Percentiles rank a stretch among this genome's conserved stretches.
Evolutionary conservation across 352 stramenopile genomes (phyloP).

Genomic region (Phytophthora citricola): DNA sequence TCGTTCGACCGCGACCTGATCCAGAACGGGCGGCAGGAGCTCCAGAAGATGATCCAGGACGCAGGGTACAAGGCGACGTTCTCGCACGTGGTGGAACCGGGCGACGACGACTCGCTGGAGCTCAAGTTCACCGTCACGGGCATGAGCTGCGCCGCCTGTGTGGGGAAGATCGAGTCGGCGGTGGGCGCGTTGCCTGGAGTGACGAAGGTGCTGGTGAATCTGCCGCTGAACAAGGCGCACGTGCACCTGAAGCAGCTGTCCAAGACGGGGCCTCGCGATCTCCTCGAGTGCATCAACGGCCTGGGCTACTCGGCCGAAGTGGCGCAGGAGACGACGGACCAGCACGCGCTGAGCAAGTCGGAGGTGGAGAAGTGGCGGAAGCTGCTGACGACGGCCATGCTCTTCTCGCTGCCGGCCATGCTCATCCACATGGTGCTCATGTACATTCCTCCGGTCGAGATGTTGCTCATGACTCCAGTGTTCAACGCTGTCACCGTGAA

Average conservation of each 20-base stretch:
- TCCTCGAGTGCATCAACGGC: constrained; percentile 73
- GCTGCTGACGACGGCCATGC: constrained; percentile 72
- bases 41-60: constrained; percentile 72
- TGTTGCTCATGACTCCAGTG: constrained; percentile 76
- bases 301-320: constrained; percentile 73
- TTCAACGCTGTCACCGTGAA: constrained; percentile 84
- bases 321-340: constrained; percentile 57
- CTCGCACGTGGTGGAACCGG: constrained; percentile 77
- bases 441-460: constrained; percentile 73
- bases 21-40: constrained; percentile 47
- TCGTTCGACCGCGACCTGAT: constrained; percentile 82
- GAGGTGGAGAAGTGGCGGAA: constrained; percentile 82
- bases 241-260: constrained; percentile 86
- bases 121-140: constrained; percentile 80
- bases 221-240: constrained; percentile 69
- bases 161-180: constrained; percentile 70
- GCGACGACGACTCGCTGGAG: constrained; percentile 80
- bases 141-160: constrained; percentile 69
- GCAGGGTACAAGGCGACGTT: constrained; percentile 84
- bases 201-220: constrained; percentile 70
- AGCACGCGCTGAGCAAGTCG: constrained; percentile 68
- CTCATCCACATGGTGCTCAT: constrained; percentile 90
- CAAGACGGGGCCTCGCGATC: constrained; percentile 69
- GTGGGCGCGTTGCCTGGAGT: constrained; percentile 77
- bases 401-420: constrained; percentile 87